Evolutionary conservation across 371 early-diverging fungal species (phyloP), one percentile per base, ranked within the genome.

Genomic region (Circinella umbellata): DNA sequence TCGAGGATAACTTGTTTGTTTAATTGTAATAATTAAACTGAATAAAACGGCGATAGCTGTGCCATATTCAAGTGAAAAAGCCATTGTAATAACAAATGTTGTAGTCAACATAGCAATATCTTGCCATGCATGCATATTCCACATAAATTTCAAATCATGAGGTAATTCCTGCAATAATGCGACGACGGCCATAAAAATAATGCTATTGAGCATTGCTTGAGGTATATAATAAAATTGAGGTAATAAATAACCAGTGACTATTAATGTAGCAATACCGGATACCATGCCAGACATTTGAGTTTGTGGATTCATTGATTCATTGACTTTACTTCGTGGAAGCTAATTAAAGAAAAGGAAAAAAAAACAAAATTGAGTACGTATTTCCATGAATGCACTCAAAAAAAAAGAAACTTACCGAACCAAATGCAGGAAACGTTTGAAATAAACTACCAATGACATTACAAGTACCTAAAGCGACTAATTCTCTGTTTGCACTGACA

Each of bases 401-500:
- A 27, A 27, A 27, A 2, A 27, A 27, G 2, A 27, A 37, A 64
- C 75, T 66, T 78, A 78, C 79, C 4, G 95, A 94, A 7, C 95
- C 97, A 80, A 94, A 96, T 5, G 93, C 92, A 0, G 95, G 95
- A 72, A 88, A 94, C 0, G 88, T 81, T 46, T 91, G 89, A 76
- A 95, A 94, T 4, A 91, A 76, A 3, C 91, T 85, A 10, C 94
- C 92, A 62, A 92, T 62, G 36, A 93, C 78, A 72, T 95, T 97
- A 60, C 90, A 82, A n/a, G 88, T 73, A 8, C 97, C 97, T 34
- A 96, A 72, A 4, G 97, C 97, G n/a, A 96, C 94, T 39, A 97
- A 83, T 75, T 97, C 97, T 15, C 96, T 91, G 74, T 96, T 96
- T 3, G 94, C 90, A 5, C 92, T 91, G 34, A 95, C 91, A n/a